Evolutionary conservation across 768 basidiomycete species (phyloP).

Genomic region (Lentinula lateritia): DNA sequence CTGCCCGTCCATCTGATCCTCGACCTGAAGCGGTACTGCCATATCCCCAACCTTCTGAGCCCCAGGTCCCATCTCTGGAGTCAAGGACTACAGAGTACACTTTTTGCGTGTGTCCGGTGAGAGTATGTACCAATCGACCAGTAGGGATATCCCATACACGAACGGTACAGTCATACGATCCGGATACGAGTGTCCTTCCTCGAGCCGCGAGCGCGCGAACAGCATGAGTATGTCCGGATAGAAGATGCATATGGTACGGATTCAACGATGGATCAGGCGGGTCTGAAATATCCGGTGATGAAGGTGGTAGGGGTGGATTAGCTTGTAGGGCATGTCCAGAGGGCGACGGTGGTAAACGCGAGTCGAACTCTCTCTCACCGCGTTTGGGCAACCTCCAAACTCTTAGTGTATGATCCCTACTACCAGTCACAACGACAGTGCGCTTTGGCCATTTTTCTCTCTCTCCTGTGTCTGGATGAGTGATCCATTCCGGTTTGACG

Average conservation of each 20-base stretch:
- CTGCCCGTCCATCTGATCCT: constrained; percentile 69
- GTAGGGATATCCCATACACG: constrained; percentile 93
- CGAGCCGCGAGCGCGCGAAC: constrained; percentile 90
- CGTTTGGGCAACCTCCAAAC: constrained; percentile 47
- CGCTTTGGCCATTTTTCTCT: constrained; percentile 69
- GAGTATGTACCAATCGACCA: constrained; percentile 73
- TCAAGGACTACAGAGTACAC: constrained; percentile 23
- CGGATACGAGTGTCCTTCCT: constrained; percentile 86
- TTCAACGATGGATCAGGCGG: constrained; percentile 67
- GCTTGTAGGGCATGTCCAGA: not conserved
- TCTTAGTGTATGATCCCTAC: constrained; percentile 61
- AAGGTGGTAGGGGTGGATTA: not conserved
- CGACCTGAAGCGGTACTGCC: not conserved
- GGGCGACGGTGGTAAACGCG: not conserved
- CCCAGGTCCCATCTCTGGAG: not conserved
- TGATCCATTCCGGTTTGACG: constrained; percentile 86
- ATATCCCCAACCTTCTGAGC: not conserved
- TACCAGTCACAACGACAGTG: constrained; percentile 70
- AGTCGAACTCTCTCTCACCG: constrained; percentile 2
- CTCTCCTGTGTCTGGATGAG: constrained; percentile 53
- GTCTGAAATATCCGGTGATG: constrained; percentile 2
- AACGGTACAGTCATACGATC: constrained; percentile 93
- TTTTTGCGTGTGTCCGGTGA: constrained; percentile 89
- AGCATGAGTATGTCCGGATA: constrained; percentile 88
- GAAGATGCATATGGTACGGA: constrained; percentile 81